Evolutionary conservation across 176 grass and related monocot species (phyloP), one percentile per base, ranked within the genome.

Genomic region (Eleusine coracana): DNA sequence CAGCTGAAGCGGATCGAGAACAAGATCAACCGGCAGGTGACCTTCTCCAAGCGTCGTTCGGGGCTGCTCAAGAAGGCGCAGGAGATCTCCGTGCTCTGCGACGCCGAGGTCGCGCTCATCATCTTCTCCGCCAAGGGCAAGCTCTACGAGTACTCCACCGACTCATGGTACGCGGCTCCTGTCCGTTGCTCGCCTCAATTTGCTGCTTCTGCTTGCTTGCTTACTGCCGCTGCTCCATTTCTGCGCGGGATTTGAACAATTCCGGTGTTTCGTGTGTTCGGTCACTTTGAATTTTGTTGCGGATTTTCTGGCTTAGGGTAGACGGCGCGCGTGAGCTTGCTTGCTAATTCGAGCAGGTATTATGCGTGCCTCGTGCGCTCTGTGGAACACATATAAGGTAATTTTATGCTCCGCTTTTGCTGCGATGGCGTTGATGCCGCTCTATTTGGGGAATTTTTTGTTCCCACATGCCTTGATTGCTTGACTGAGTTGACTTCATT

Each of bases 1-100:
- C 92, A 91, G 88, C 81, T 98, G 52, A 98, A 98, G 95, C 80
- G 88, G 82, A 98, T 98, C 87, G 92, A 98, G 92, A 94, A 98
- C 84, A 94, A 98, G 84, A 93, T 98, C 76, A 95, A 97, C 86
- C 64, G 90, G 29, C 92, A 97, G 88, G 95, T 94, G 60, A 97
- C 90, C 66, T 97, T 97, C 89, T 98, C 92, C 44, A 98, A 95
- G 90, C 86, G 95, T 60, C 73, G 92, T 36, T 82, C 92, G 0
- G 95, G 95, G 36, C 34, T 98, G 86, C 74, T 98, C 55, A 98
- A 98, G 90, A 98, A 98, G 88, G 95, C 95, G 27, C 48, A 89
- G 8, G 95, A 97, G 92, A 97, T 97, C 82, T 97, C 95, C 50
- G 87, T 97, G 81, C 92, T 97, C 64, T 98, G 95, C 84, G 95